Conservation (phyloP, 768 basidiomycete genomes). For the Tricholoma matsutake region DNA sequence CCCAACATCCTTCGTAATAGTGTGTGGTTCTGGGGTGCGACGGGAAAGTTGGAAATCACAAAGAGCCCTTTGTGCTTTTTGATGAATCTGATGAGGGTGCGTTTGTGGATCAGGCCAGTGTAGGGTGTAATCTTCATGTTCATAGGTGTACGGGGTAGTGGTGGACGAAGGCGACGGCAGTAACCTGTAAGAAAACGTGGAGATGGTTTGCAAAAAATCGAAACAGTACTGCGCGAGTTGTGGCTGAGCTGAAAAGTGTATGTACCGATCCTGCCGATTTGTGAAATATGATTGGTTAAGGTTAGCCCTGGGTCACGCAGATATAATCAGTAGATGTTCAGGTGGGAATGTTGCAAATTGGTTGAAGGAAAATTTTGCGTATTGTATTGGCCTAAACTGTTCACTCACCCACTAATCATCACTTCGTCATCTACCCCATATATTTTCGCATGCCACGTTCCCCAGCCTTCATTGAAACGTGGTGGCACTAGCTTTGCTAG, state of each 20-base stretch:
- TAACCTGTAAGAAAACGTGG: slow-evolving; percentile 69
- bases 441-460: slow-evolving; percentile 96
- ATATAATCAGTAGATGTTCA: neutral
- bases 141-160: slow-evolving; percentile 26
- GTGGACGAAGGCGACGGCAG: slow-evolving; percentile 21
- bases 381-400: neutral
- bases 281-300: slow-evolving; percentile 92
- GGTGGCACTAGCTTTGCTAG: slow-evolving; percentile 80
- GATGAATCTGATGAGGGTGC: slow-evolving; percentile 70
- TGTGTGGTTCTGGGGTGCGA: slow-evolving; percentile 9
- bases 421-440: slow-evolving; percentile 93
- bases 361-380: neutral
- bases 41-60: slow-evolving; percentile 54
- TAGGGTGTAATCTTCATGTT: slow-evolving; percentile 46
- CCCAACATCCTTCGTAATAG: neutral
- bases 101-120: slow-evolving; percentile 64
- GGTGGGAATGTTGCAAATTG: neutral
- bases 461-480: slow-evolving; percentile 97
- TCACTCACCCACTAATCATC: slow-evolving; percentile 82
- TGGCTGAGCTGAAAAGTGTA: slow-evolving; percentile 63
- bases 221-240: slow-evolving; percentile 79
- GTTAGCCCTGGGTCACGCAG: slow-evolving; percentile 66
- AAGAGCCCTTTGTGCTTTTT: slow-evolving; percentile 55
- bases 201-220: slow-evolving; percentile 66
- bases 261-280: slow-evolving; percentile 91